These are phyloP conservation scores for Fusarium haematococcum DNA, from an alignment of 2,329 filamentous ascomycete genomes.

Conservation along the genomic window DNA sequence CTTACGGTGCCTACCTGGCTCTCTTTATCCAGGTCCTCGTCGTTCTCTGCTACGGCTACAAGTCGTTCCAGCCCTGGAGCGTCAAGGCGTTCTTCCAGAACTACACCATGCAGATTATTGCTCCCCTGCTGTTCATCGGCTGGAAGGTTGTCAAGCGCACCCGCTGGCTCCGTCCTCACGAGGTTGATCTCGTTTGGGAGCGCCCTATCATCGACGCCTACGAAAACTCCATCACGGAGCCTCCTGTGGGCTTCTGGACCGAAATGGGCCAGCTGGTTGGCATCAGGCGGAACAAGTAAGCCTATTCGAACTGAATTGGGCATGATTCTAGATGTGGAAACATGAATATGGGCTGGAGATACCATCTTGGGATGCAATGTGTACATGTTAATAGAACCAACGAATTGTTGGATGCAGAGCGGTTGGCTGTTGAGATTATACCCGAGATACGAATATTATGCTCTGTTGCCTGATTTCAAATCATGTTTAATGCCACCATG, in stretches of 20 bases:
- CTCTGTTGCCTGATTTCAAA: slow-evolving; percentile 4
- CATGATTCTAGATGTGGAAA: neutral
- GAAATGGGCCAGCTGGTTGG: slow-evolving; percentile 56
- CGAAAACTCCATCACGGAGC: slow-evolving; percentile 62
- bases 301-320: slow-evolving; percentile 9
- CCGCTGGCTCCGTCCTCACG: slow-evolving; percentile 61
- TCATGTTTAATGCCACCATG: neutral
- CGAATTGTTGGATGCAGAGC: slow-evolving; percentile 15
- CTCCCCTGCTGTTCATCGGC: slow-evolving; percentile 63
- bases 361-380: slow-evolving; percentile 11
- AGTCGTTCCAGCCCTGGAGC: slow-evolving; percentile 61
- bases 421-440: slow-evolving; percentile 39
- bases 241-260: slow-evolving; percentile 66
- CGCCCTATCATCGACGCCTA: slow-evolving; percentile 70
- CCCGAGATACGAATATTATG: slow-evolving; percentile 35
- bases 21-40: slow-evolving; percentile 56
- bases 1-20: slow-evolving; percentile 65
- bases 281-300: slow-evolving; percentile 17
- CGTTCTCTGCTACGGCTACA: slow-evolving; percentile 67
- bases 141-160: slow-evolving; percentile 76
- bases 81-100: slow-evolving; percentile 62
- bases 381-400: slow-evolving; percentile 28
- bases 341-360: slow-evolving; percentile 10
- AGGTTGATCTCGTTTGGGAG: slow-evolving; percentile 72
- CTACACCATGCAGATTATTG: slow-evolving; percentile 69